Evolutionary conservation across 306 rosid species (phyloP).

Genomic region (Quillaja saponaria): DNA sequence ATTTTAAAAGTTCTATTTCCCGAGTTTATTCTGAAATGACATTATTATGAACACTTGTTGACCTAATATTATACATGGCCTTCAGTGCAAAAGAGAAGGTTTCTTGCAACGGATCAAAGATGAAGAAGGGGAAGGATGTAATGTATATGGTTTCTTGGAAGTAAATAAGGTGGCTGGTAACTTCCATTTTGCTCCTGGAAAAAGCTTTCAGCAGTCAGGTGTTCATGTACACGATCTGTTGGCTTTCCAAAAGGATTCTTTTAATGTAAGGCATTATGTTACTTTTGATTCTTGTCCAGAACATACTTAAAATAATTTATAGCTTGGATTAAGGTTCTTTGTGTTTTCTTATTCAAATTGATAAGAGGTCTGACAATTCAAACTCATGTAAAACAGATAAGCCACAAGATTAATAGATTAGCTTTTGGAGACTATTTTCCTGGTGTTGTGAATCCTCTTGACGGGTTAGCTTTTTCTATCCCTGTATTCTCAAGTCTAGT

Average conservation of each 20-base stretch:
- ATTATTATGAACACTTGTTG: no score
- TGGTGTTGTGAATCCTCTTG: conserved; percentile 93
- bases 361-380: conserved; percentile 26
- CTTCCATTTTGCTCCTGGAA: conserved; percentile 98
- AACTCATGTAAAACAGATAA: conserved; percentile 52
- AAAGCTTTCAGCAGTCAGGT: conserved; percentile 95
- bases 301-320: conserved; percentile 1
- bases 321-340: not conserved
- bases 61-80: no score
- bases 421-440: conserved; percentile 88
- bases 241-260: conserved; percentile 94
- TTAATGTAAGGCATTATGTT: conserved; percentile 69
- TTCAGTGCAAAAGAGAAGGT: conserved; percentile 98
- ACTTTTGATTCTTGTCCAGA: conserved; percentile 10
- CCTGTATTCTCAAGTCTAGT: conserved; percentile 26
- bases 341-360: not conserved
- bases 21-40: no score
- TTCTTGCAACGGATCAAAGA: conserved; percentile 93
- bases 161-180: conserved; percentile 98
- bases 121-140: conserved; percentile 97
- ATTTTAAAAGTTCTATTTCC: no score
- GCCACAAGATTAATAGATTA: conserved; percentile 84
- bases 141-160: conserved; percentile 90
- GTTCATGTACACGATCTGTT: conserved; percentile 85
- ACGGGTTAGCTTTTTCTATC: conserved; percentile 53